phyloP scores from a whole-genome alignment of 805 yeast species.

The Scheffersomyces stipitis region DNA sequence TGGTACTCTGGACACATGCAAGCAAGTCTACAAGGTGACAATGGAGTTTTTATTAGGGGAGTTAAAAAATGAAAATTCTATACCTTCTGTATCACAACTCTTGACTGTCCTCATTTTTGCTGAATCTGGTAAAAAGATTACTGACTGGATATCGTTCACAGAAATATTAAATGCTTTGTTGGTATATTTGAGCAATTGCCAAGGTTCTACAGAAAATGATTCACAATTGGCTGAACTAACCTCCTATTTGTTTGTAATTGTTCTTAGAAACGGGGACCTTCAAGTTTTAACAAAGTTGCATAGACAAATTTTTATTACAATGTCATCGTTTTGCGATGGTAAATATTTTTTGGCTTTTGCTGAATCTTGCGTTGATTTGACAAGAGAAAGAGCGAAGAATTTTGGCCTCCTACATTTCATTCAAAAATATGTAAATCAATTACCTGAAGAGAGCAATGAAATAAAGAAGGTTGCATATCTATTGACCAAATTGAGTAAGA shows the following conservation, averaged over 20 bases:
- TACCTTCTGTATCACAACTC: slow-evolving; percentile 32
- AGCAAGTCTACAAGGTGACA: slow-evolving; percentile 36
- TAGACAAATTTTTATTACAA: slow-evolving; percentile 40
- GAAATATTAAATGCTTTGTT: slow-evolving; percentile 11
- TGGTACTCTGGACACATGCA: slow-evolving; percentile 50
- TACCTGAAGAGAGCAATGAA: slow-evolving; percentile 16
- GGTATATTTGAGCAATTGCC: no score
- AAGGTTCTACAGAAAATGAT: slow-evolving; percentile 1
- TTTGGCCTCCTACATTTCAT: slow-evolving; percentile 45
- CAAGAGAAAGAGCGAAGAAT: slow-evolving; percentile 45
- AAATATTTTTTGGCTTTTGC: slow-evolving; percentile 45
- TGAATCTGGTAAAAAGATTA: slow-evolving; percentile 67
- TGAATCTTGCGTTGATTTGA: slow-evolving; percentile 42
- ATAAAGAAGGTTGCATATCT: slow-evolving; percentile 30
- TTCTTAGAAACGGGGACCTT: slow-evolving; percentile 57
- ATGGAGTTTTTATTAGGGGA: neutral
- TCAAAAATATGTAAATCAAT: slow-evolving; percentile 46
- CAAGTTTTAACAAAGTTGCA: slow-evolving; percentile 49
- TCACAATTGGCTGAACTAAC: slow-evolving; percentile 24
- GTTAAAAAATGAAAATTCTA: neutral
- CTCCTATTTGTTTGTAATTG: slow-evolving; percentile 46
- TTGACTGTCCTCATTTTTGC: slow-evolving; percentile 56
- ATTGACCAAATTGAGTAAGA: slow-evolving; percentile 13
- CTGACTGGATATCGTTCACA: slow-evolving; percentile 47
- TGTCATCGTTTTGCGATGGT: slow-evolving; percentile 33